Evolutionary conservation across 2,329 filamentous ascomycete species (phyloP).

Genomic region (Atkinsonella hypoxylon): DNA sequence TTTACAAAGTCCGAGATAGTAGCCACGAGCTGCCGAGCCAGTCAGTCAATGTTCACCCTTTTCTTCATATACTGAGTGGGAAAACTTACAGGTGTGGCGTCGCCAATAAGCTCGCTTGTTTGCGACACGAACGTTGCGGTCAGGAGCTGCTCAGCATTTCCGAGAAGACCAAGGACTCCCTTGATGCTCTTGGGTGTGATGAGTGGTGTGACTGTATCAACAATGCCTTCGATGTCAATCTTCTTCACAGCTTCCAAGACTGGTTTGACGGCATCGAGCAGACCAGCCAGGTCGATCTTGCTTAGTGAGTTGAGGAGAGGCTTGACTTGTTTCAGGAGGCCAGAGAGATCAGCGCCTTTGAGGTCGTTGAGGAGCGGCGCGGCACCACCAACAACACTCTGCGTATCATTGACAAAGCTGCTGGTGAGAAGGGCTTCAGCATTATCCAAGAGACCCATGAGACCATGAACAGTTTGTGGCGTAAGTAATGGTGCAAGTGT

Average conservation of each 20-base stretch:
- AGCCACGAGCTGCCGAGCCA: constrained; percentile 16
- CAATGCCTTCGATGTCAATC: constrained; percentile 24
- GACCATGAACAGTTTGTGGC: constrained; percentile 20
- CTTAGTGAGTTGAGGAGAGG: constrained; percentile 24
- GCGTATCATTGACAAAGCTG: constrained; percentile 29
- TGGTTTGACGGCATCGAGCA: constrained; percentile 24
- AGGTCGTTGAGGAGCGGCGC: constrained; percentile 25
- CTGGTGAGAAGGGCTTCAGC: constrained; percentile 25
- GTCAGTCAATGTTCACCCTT: neutral
- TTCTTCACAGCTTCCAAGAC: constrained; percentile 24
- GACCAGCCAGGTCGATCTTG: constrained; percentile 21
- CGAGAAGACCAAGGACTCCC: constrained; percentile 23
- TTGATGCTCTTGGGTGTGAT: constrained; percentile 27
- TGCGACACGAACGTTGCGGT: constrained; percentile 28
- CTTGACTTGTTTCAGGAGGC: constrained; percentile 22
- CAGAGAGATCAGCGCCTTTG: constrained; percentile 24
- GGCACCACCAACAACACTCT: constrained; percentile 25
- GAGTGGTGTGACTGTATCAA: constrained; percentile 26
- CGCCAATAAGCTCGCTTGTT: constrained; percentile 29
- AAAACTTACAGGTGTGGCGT: constrained; percentile 27
- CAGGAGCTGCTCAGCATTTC: constrained; percentile 26
- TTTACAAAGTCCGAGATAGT: constrained; percentile 21
- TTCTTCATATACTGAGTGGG: no score
- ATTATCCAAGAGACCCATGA: constrained; percentile 24
- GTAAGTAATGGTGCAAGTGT: constrained; percentile 23